Conservation (phyloP, 176 grass and related monocot genomes). For the Musa itinerans region DNA sequence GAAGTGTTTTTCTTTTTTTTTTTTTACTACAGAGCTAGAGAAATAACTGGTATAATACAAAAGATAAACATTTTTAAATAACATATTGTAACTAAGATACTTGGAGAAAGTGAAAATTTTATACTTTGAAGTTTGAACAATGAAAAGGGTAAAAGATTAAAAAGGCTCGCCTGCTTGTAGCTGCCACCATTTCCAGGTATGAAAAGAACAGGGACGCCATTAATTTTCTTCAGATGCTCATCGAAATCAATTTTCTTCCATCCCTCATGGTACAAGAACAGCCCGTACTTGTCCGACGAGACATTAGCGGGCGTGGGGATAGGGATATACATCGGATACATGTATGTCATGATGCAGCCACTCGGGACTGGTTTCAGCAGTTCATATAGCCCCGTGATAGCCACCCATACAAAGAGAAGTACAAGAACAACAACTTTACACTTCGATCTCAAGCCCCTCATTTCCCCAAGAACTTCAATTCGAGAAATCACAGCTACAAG, state of each 20-base stretch:
- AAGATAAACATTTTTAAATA: not conserved
- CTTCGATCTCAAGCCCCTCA: slow-evolving; percentile 51
- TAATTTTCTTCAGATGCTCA: slow-evolving; percentile 53
- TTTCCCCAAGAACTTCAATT: not conserved
- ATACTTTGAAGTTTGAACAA: not conserved
- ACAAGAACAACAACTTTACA: slow-evolving; percentile 41
- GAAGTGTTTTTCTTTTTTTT: no score
- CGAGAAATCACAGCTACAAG: not conserved
- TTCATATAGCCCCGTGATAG: slow-evolving; percentile 44
- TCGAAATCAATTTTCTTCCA: slow-evolving; percentile 93
- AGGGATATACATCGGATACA: slow-evolving; percentile 97
- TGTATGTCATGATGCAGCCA: slow-evolving; percentile 89
- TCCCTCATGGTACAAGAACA: slow-evolving; percentile 95
- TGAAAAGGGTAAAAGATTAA: not conserved
- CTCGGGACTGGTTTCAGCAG: slow-evolving; percentile 72
- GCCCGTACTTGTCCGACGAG: slow-evolving; percentile 66
- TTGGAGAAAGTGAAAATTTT: not conserved
- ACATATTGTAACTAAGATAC: not conserved
- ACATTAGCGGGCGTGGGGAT: slow-evolving; percentile 57
- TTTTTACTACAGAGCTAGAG: no score
- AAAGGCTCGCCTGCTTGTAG: slow-evolving; percentile 66
- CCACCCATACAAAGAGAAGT: slow-evolving; percentile 44
- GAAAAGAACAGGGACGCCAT: slow-evolving; percentile 76
- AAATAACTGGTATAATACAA: not conserved
- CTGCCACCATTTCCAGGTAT: slow-evolving; percentile 95